Conservation (phyloP, 495 filamentous ascomycete species). For the Neurospora tetrasperma region DNA sequence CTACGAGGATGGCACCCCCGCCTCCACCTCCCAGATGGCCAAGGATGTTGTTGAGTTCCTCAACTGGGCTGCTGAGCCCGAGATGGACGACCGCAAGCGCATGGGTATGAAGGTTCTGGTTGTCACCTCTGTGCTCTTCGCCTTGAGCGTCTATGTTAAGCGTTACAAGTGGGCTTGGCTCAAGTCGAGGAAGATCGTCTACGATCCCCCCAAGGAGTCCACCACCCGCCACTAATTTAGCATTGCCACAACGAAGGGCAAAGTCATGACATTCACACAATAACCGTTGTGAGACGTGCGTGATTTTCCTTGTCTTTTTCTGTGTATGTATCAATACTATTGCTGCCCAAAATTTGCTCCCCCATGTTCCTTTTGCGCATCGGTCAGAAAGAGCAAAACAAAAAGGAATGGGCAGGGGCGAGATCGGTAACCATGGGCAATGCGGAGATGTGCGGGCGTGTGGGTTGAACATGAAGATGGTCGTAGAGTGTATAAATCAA, state of each 20-base stretch:
- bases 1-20: conserved; percentile 94
- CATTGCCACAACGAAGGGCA: conserved; percentile 1
- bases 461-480: conserved; percentile 10
- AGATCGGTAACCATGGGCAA: conserved; percentile 2
- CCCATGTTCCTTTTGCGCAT: conserved; percentile 26
- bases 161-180: conserved; percentile 94
- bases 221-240: conserved; percentile 24
- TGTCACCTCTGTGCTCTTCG: conserved; percentile 66
- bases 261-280: conserved; percentile 1
- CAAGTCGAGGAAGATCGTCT: conserved; percentile 89
- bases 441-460: conserved; percentile 1
- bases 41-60: conserved; percentile 99
- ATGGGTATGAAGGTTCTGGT: conserved; percentile 95
- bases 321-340: conserved; percentile 34
- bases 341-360: conserved; percentile 16
- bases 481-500: conserved; percentile 29
- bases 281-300: not conserved
- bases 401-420: conserved; percentile 5
- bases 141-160: conserved; percentile 95
- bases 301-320: conserved; percentile 17
- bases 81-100: conserved; percentile 98
- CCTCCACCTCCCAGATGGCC: conserved; percentile 96
- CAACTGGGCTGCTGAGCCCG: conserved; percentile 97
- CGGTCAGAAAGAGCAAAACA: conserved; percentile 22
- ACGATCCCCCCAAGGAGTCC: conserved; percentile 57